Evolutionary conservation across 495 filamentous ascomycete genomes (phyloP), one percentile per base, ranked within the genome.

Genomic region (Staphylotrichum tortipilum): DNA sequence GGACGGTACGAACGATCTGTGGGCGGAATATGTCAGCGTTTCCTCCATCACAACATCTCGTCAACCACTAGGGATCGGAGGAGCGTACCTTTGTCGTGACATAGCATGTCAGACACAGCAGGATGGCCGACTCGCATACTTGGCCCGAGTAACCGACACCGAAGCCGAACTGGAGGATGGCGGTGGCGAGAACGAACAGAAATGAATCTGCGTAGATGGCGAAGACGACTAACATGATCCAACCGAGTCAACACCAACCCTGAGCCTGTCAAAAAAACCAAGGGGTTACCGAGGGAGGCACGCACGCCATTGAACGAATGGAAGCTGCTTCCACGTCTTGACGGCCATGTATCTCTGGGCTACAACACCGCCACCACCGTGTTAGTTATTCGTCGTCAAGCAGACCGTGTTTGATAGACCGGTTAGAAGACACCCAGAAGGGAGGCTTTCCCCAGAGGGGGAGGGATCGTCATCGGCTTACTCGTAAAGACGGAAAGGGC

Each of bases 61-160:
- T 1, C 1, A 18, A 7, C 21, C 7, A 17, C 15, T 3, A 12
- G 26, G 26, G 26, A 10, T 28, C 26, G 26, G 26, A 19, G 6
- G 35, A 2, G n/a, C 46, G 23, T 49, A 77, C 72, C 65, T 79
- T 79, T 1, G 74, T 76, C 0, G 72, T 73, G 46, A 78, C 62
- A 52, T 79, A 79, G 59, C 65, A 79, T 28, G 66, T 62, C 22
- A 72, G 59, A 54, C 73, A 79, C 4, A 76, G 54, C 21, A 78
- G 39, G 7, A 79, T 74, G 33, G 71, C 72, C 7, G 64, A 62
- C n/a, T 68, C 64, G 62, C 76, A 79, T 18, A 71, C 60, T 8
- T 56, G 45, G 3, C 55, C 33, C 26, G 62, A 72, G 37, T 61
- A 59, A 26, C 76, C 64, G 18, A 78, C 61, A 3, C 72, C 73